Evolutionary conservation across 148 eudicot species (phyloP).

Genomic region (Rhododendron ovatum): DNA sequence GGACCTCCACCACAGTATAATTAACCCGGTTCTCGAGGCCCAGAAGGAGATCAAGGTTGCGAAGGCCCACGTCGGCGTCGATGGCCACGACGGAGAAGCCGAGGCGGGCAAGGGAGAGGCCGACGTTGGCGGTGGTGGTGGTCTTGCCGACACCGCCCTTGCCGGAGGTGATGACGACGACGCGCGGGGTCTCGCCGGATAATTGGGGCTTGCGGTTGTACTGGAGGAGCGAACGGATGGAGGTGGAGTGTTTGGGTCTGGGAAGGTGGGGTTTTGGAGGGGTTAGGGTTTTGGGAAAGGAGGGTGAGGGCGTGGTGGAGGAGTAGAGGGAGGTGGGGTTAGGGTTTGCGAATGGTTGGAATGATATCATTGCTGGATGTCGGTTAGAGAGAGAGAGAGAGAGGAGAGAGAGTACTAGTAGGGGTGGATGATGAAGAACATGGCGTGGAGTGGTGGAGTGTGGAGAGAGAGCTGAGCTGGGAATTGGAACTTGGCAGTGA

Average conservation of each 20-base stretch:
- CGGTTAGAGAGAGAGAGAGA: background rate
- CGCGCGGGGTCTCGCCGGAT: constrained; percentile 77
- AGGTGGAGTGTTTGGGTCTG: background rate
- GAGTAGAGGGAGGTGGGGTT: background rate
- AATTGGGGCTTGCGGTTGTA: constrained; percentile 81
- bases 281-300: constrained; percentile 9
- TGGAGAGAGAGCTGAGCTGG: background rate
- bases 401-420: background rate
- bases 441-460: background rate
- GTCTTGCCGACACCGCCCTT: constrained; percentile 98
- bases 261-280: background rate
- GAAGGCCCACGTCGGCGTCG: constrained; percentile 92
- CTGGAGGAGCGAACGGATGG: constrained; percentile 39
- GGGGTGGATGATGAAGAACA: constrained; percentile 1
- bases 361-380: constrained; percentile 16
- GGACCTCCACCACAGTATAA: constrained; percentile 84
- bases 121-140: constrained; percentile 92
- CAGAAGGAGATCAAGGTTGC: constrained; percentile 85
- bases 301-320: background rate
- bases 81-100: constrained; percentile 93
- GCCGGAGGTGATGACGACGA: constrained; percentile 91
- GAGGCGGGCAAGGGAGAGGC: constrained; percentile 86
- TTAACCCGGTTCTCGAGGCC: constrained; percentile 94
- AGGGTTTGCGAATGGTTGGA: constrained; percentile 19
- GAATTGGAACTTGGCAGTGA: background rate